These are phyloP conservation scores for Coemansia sp. DNA, from an alignment of 192 early-diverging fungal genomes.

Conservation along the genomic window DNA sequence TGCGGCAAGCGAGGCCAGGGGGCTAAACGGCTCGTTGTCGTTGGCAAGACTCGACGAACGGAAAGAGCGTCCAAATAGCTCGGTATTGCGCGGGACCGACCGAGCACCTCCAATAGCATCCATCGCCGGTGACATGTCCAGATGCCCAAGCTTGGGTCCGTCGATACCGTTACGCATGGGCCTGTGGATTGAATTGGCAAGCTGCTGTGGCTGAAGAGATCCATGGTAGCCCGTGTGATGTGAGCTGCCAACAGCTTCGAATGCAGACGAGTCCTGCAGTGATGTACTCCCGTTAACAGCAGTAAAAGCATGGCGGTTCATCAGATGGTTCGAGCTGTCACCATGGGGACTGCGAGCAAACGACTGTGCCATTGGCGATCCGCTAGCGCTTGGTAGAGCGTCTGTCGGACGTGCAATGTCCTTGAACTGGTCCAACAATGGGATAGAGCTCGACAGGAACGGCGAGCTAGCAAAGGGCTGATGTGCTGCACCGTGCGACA, in stretches of 20 bases:
- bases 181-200: not conserved
- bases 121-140: constrained; percentile 31
- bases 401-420: constrained; percentile 23
- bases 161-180: constrained; percentile 16
- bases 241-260: constrained; percentile 3
- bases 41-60: constrained; percentile 35
- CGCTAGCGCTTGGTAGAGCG: constrained; percentile 17
- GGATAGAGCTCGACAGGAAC: constrained; percentile 48
- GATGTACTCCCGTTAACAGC: constrained; percentile 20
- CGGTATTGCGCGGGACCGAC: constrained; percentile 29
- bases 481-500: constrained; percentile 41
- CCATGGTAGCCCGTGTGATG: constrained; percentile 17
- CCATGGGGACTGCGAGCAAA: constrained; percentile 35
- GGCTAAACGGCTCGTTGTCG: constrained; percentile 44
- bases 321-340: constrained; percentile 21
- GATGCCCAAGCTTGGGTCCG: not conserved
- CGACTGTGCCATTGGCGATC: constrained; percentile 38
- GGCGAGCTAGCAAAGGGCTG: constrained; percentile 45
- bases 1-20: constrained; percentile 18
- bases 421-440: constrained; percentile 49
- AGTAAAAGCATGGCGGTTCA: constrained; percentile 48
- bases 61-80: constrained; percentile 42
- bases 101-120: constrained; percentile 34
- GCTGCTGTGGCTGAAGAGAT: constrained; percentile 18
- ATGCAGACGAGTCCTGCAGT: constrained; percentile 1